These are phyloP conservation scores for Lentinula detonsa DNA, from an alignment of 768 basidiomycete genomes.

Conservation along the genomic window DNA sequence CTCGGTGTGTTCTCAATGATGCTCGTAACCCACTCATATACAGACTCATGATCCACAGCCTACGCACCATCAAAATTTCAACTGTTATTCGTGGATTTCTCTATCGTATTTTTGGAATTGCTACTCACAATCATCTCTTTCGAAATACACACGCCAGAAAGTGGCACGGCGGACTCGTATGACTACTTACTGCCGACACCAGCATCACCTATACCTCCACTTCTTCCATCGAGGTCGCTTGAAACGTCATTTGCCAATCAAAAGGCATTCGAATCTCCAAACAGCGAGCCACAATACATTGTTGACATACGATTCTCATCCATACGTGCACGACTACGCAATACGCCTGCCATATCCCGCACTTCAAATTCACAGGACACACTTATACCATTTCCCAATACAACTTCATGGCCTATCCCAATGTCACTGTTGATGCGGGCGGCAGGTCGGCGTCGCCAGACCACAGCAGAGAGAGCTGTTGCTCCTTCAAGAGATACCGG, in stretches of 20 bases:
- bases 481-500: conserved; percentile 13
- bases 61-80: conserved; percentile 59
- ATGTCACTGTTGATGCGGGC: conserved; percentile 12
- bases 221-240: conserved; percentile 9
- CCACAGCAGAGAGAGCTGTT: conserved; percentile 31
- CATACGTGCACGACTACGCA: conserved; percentile 51
- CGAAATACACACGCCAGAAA: conserved; percentile 45
- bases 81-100: conserved; percentile 59
- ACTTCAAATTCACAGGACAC: conserved; percentile 20
- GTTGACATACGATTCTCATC: conserved; percentile 56
- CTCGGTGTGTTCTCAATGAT: conserved; percentile 43
- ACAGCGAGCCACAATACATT: conserved; percentile 35
- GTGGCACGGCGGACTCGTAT: conserved; percentile 27
- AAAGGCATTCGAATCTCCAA: conserved; percentile 6
- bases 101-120: conserved; percentile 63
- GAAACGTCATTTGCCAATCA: conserved; percentile 2
- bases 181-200: conserved; percentile 19
- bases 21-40: background rate
- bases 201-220: conserved; percentile 12
- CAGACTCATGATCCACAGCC: conserved; percentile 25
- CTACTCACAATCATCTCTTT: conserved; percentile 64
- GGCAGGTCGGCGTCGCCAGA: conserved; percentile 48
- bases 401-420: conserved; percentile 38
- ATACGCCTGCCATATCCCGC: conserved; percentile 37
- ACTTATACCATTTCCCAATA: conserved; percentile 55